Base-by-base conservation (phyloP, 768 basidiomycete species). In the Boletus barrowsii region DNA sequence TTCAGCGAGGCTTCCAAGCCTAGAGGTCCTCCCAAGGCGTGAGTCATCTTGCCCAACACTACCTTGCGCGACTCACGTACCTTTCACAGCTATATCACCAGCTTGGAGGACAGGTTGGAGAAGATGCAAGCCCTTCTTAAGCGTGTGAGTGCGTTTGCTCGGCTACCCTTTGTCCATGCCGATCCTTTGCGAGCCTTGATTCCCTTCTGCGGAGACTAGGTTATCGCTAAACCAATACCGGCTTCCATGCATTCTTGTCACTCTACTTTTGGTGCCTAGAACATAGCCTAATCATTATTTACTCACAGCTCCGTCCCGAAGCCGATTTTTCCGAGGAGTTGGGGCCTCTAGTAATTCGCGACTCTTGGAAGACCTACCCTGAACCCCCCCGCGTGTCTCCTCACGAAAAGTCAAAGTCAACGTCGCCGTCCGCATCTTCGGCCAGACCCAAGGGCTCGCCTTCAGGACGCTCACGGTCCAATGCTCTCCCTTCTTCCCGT, bases 21-120 rank as follows among this genome's bases (percentile, higher is more conserved):
- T 53, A 76, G 85, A 50, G 83, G 83, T 0, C 85, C 85, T 22
- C 81, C 85, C 5, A 87, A 87, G 70, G 83, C 81, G 82, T 87
- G 55, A 62, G 84, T 76, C 48, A 14, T 47, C 47, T 42, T 5
- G 22, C 20, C 39, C 9, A 10, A 7, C 22, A 7, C 43, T n/a
- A 20, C 24, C 2, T 36, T 43, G 24, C 32, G 33, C 40, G 41
- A 32, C 47, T 40, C 40, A 53, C 52, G 32, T 44, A 24, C 14
- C 30, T 45, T 46, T 30, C 10, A 36, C 55, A 85, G 83, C 32
- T 84, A 85, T 70, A 72, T 86, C 47, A 80, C 76, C 9, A 75
- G 72, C 45, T 72, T 87, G 35, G 85, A 87, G 64, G 81, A 84
- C 63, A 76, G 75, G 61, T 56, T 84, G 49, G 83, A 83, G 58